Evolutionary conservation across 2,329 filamentous ascomycete species (phyloP), one percentile per base, ranked within the genome.

Genomic region (Tricladium varicosporioides): DNA sequence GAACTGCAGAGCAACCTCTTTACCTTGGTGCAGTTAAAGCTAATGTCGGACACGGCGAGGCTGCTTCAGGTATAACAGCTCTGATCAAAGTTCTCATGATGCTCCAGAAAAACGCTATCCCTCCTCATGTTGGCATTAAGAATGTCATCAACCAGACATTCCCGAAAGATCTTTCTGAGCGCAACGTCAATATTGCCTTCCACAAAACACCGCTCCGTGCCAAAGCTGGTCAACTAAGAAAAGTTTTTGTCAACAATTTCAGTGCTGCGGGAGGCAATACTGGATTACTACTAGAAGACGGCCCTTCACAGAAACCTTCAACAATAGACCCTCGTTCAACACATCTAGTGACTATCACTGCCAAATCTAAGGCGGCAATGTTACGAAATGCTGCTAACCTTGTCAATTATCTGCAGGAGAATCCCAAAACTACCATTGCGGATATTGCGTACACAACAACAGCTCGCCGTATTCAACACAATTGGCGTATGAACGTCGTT

Each of bases 391-490:
- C 60, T n/a, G 52, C 64, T 16, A 59, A 60, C n/a, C 45, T 69
- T 4, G 50, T 67, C 15, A 50, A 53, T 4, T 68, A 63, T 45
- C 44, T 70, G 13, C 57, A 67, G 15, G 46, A 60, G 33, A 63
- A 66, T 42, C 60, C 67, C 22, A 53, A 58, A 13, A 60, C 62
- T 11, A 54, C 56, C 19, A 53, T 71, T 19, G 40, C 60, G 2
- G 64, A 69, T 58, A 53, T 71, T 5, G 64, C 69, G 14, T 71
- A 71, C 50, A 70, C 69, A 2, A 67, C 65, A 5, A 67, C 66
- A 22, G 67, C 66, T 13, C 80, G 86, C 18, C 79, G 80, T 46
- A 79, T 83, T 10, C 85, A 87, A 60, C 80, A 85, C 69, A 75
- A 78, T 63, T 81, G 79, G 73, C 78, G 83, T 27, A 75, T 83